Base-by-base conservation (phyloP, 2,329 filamentous ascomycete genomes). In the Xylariales sp. region DNA sequence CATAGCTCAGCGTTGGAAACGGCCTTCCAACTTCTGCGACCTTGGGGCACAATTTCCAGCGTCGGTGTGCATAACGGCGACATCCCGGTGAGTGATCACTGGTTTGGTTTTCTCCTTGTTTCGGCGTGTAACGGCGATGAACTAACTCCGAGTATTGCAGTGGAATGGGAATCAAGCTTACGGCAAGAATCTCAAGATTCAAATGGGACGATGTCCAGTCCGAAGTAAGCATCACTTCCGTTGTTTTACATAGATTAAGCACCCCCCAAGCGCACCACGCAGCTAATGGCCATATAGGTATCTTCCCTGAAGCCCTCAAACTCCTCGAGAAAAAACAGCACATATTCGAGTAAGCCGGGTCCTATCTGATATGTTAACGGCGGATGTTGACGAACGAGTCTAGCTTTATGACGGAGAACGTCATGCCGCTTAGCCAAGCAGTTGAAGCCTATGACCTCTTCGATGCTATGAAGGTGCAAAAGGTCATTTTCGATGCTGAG, bases 391-490 rank as follows among this genome's bases (percentile, higher is more conserved):
- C 59, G 10, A 18, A 16, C 5, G 23, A 18, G 14, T 5, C 1
- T 30, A 70, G 69, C 48, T 71, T 87, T 75, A 86, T 87, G 85
- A 80, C 83, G 1, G 83, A 86, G 59, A 84, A 85, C 62, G 81
- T 87, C 68, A 86, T 87, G 83, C 84, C 85, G 6, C 75, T 87
- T 50, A 83, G 81, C 28, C 77, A 85, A 69, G 85, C 84, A 0
- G 80, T 83, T 12, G 83, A 86, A 73, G 85, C 82, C n/a, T 87
- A 87, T 72, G 83, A 85, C 23, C 75, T 87, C 34, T 87, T 87
- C 71, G 84, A 87, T 73, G 81, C 82, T 32, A 86, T 85, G 84
- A 81, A 83, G 70, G 84, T 82, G 8, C 84, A 86, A 68, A 87
- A 87, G 77, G 83, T 87, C 12, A 81, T 87, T 8, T 86, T 86